phyloP scores from a whole-genome alignment of 2,329 filamentous ascomycete genomes.

The Paraphoma chrysanthemicola region DNA sequence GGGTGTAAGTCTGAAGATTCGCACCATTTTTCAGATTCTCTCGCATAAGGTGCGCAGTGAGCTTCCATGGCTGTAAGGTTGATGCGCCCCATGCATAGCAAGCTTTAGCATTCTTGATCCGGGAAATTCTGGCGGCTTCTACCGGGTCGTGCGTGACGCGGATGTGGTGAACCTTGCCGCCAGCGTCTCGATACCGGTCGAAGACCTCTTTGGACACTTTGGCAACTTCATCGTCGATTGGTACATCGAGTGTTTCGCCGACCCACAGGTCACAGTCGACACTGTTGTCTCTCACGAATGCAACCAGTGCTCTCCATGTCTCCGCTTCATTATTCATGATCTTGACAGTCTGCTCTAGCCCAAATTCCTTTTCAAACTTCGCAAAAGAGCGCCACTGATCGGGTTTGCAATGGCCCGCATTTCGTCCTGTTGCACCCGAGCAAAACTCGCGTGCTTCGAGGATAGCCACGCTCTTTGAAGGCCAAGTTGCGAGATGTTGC shows the following conservation, averaged over 20 bases:
- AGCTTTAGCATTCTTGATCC: slow-evolving; percentile 29
- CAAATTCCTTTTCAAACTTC: slow-evolving; percentile 35
- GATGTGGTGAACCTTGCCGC: slow-evolving; percentile 31
- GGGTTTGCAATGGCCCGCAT: slow-evolving; percentile 37
- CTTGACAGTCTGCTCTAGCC: slow-evolving; percentile 32
- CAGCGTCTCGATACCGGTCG: slow-evolving; percentile 23
- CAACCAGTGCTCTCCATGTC: slow-evolving; percentile 29
- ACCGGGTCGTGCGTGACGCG: slow-evolving; percentile 24
- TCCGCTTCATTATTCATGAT: slow-evolving; percentile 34
- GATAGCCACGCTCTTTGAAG: slow-evolving; percentile 22
- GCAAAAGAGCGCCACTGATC: slow-evolving; percentile 34
- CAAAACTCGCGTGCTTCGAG: slow-evolving; percentile 40
- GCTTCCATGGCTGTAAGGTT: slow-evolving; percentile 36
- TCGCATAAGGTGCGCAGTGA: slow-evolving; percentile 37
- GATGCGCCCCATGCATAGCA: slow-evolving; percentile 35
- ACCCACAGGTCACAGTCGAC: slow-evolving; percentile 38
- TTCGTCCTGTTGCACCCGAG: slow-evolving; percentile 37
- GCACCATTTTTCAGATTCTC: slow-evolving; percentile 21
- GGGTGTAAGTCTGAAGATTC: slow-evolving; percentile 32
- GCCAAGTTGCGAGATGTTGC: slow-evolving; percentile 29
- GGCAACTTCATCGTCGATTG: slow-evolving; percentile 31
- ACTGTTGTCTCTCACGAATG: slow-evolving; percentile 26
- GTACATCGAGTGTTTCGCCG: slow-evolving; percentile 35
- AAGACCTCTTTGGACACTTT: slow-evolving; percentile 25
- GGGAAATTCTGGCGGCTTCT: slow-evolving; percentile 18